Conservation (phyloP, 225 moss, liverwort and hornwort species). For the Pseudisothecium myosuroides region DNA sequence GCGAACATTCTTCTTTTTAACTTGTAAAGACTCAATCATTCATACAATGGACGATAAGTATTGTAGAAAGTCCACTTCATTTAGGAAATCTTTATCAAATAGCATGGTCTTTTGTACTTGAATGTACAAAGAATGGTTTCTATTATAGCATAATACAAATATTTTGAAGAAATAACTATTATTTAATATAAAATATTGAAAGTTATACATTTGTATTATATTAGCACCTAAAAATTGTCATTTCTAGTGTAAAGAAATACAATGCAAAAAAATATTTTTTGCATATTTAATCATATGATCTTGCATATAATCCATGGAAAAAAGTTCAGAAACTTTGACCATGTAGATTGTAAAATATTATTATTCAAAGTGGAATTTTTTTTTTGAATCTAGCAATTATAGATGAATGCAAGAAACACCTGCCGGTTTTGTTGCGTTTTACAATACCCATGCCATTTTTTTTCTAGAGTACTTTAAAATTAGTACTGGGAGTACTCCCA, state of each 20-base stretch:
- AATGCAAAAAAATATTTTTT: too few species aligned
- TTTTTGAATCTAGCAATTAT: background rate
- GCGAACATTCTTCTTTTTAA: background rate
- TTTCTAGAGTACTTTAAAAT: too few species aligned
- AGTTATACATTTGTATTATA: too few species aligned
- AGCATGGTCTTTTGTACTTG: too few species aligned
- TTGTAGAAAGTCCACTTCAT: background rate
- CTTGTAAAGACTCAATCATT: background rate
- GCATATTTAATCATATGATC: rapidly evolving
- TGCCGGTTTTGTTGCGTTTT: too few species aligned
- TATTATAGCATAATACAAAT: background rate
- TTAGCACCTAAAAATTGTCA: too few species aligned
- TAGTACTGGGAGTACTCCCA: too few species aligned
- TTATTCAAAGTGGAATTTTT: background rate
- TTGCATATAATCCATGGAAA: background rate
- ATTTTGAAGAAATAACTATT: background rate
- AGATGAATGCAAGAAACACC: too few species aligned
- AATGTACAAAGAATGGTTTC: background rate
- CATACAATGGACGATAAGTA: background rate
- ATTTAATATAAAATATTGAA: too few species aligned
- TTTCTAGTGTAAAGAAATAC: too few species aligned
- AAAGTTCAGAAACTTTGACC: background rate
- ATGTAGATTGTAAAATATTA: background rate
- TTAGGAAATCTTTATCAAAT: too few species aligned
- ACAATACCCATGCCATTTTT: too few species aligned